Base-by-base conservation (phyloP, 78 protist species). In the Dictyostelium capitatum region DNA sequence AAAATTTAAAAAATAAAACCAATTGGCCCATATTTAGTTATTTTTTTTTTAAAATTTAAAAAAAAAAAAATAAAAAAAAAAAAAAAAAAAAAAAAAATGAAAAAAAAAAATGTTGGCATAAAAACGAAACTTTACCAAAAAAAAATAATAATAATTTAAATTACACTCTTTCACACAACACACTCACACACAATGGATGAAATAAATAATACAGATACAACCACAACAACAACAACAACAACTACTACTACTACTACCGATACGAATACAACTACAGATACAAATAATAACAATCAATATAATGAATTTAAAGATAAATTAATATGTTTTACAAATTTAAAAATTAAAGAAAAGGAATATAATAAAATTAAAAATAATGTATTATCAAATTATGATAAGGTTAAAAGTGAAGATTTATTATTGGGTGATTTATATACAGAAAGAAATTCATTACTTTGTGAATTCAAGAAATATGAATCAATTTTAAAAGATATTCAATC, bases 321-420 rank as follows among this genome's bases (percentile, higher is more conserved):
- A 57, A 7, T 12, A 12, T 30, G 57, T 25, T 47, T 75, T 6
- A 10, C 59, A 25, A 23, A 17, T 43, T 73, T 84, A 43, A 84
- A 75, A 46, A 11, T 12, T 20, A 72, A 84, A n/a, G 82, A 72
- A 25, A 84, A 78, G 20, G 92, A 84, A 62, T 75, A 59, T 46
- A 23, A 37, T 46, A 72, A 84, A 32, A 56, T 84, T 6, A 84
- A 74, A 32, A 32, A 48, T 43, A 30, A 2, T 41, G 62, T 84
- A 12, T 43, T 59, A 19, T 17, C 30, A 28, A 43, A 84, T 25
- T 73, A 25, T 28, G 92, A 72, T 10, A 25, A 43, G 4, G 20
- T 84, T 2, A 54, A 37, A 28, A 57, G 30, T 46, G 83, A 84
- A 57, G 82, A 74, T 8, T 25, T 25, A 9, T 5, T 84, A 11